Evolutionary conservation across 805 yeast genomes (phyloP).

Genomic region (Citeromyces matritensis): DNA sequence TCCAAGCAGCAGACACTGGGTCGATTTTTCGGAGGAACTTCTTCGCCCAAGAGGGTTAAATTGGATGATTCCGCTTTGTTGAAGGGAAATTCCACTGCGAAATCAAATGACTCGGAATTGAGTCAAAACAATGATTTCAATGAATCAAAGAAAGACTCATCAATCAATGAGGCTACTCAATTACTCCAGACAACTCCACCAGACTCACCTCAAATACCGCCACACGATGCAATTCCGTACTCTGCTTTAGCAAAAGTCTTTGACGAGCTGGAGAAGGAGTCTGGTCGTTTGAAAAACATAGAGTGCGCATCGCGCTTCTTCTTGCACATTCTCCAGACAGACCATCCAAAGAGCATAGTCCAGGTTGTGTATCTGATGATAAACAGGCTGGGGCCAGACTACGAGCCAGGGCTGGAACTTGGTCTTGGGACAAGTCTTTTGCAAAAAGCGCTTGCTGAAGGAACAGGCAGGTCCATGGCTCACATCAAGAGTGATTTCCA

Average conservation of each 20-base stretch:
- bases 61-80: too few species aligned
- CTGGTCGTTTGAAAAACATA: slow-evolving; percentile 74
- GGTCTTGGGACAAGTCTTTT: slow-evolving; percentile 88
- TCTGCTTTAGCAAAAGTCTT: slow-evolving; percentile 45
- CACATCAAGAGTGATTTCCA: slow-evolving; percentile 65
- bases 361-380: slow-evolving; percentile 74
- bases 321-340: slow-evolving; percentile 38
- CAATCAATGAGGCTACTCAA: too few species aligned
- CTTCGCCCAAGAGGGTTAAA: too few species aligned
- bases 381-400: slow-evolving; percentile 88
- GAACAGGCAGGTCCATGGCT: slow-evolving; percentile 68
- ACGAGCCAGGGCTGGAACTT: slow-evolving; percentile 75
- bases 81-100: too few species aligned
- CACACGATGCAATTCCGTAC: slow-evolving; percentile 14
- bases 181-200: too few species aligned
- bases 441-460: slow-evolving; percentile 77
- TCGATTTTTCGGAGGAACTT: too few species aligned
- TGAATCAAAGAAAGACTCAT: too few species aligned
- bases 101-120: too few species aligned
- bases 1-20: too few species aligned
- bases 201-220: too few species aligned
- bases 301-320: slow-evolving; percentile 65
- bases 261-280: slow-evolving; percentile 62
- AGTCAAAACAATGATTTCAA: too few species aligned
- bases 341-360: slow-evolving; percentile 34